Base-by-base conservation (phyloP, 2,329 filamentous ascomycete genomes). In the Didymella sp. region DNA sequence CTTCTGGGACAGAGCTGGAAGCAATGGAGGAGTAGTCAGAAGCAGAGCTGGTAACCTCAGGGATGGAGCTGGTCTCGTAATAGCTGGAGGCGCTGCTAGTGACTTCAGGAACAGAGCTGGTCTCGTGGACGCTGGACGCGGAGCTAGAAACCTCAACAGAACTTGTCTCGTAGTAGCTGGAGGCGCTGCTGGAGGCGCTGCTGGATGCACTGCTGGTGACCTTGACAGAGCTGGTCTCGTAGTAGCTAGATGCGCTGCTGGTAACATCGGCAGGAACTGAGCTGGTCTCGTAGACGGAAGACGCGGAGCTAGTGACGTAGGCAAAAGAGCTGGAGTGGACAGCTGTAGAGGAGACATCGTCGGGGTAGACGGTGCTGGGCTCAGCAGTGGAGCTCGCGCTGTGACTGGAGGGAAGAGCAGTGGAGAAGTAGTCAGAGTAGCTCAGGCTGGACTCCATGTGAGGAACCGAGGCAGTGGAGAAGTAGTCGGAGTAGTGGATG, bases 361-460 rank as follows among this genome's bases (percentile, higher is more conserved):
- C 57, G 12, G 48, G 51, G 31, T 59, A 59, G 44, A 59, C 52
- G 22, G 51, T 52, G 52, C 57, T 59, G 9, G 56, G 56, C 45
- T 47, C 38, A 21, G 17, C 51, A 17, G 46, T 25, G 15, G 44
- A 35, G 40, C 49, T 55, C 15, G 51, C 47, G 33, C 49, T 58
- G 46, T 44, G 50, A 13, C 45, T 40, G 15, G 41, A 51, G 12
- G 56, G 56, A 4, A 59, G 12, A 24, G 25, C 51, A 31, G 45
- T 53, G 2, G 55, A 58, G 45, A 53, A 53, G 46, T 51, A 59
- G 45, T 44, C 37, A n/a, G 57, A 52, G 44, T 51, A 51, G 12
- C 28, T n/a, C 13, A 55, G 12, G 25, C 35, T 52, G 43, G 56
- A 55, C 41, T 55, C 56, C 0, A 51, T 24, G 24, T 41, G 22